A percentile compares a stretch with the other conserved stretches of the same genome.
phyloP scores from a whole-genome alignment of 192 early-diverging fungal species.

The Coemansia umbellata region DNA sequence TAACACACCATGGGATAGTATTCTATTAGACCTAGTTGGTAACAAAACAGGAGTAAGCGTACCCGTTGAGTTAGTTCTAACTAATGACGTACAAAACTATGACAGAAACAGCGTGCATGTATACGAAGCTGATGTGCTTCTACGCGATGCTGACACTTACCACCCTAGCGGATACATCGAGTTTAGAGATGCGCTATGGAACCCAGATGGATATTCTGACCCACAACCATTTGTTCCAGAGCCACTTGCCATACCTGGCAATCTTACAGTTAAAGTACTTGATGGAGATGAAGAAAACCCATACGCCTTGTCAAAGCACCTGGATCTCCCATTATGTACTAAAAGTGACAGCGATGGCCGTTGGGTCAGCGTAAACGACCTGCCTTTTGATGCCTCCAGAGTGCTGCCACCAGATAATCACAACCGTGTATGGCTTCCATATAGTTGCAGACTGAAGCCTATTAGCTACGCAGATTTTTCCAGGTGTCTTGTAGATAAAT shows the following conservation, averaged over 20 bases:
- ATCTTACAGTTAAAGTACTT: not conserved
- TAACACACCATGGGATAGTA: conserved; percentile 22
- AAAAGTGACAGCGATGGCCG: conserved; percentile 27
- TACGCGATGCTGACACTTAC: conserved; percentile 39
- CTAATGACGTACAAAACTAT: not conserved
- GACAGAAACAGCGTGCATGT: conserved; percentile 33
- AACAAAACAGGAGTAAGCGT: conserved; percentile 5
- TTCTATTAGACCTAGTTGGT: conserved; percentile 19
- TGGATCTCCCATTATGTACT: conserved; percentile 41
- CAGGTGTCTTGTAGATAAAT: conserved; percentile 28
- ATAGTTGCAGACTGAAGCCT: conserved; percentile 33
- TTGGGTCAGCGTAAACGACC: conserved; percentile 27
- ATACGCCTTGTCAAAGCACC: conserved; percentile 14
- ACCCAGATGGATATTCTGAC: conserved; percentile 31
- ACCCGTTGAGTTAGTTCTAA: not conserved
- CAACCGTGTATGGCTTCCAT: conserved; percentile 50
- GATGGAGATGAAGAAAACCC: not conserved
- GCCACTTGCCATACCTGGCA: conserved; percentile 4
- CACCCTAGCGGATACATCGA: conserved; percentile 33
- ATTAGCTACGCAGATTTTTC: conserved; percentile 34
- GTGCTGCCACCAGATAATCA: conserved; percentile 6
- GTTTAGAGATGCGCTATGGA: conserved; percentile 42
- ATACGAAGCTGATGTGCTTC: conserved; percentile 37
- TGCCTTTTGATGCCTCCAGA: conserved; percentile 2
- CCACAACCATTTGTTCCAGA: conserved; percentile 23